Evolutionary conservation across 257 asterid species (phyloP), one percentile per base, ranked within the genome.

Genomic region (Solanum arcanum): DNA sequence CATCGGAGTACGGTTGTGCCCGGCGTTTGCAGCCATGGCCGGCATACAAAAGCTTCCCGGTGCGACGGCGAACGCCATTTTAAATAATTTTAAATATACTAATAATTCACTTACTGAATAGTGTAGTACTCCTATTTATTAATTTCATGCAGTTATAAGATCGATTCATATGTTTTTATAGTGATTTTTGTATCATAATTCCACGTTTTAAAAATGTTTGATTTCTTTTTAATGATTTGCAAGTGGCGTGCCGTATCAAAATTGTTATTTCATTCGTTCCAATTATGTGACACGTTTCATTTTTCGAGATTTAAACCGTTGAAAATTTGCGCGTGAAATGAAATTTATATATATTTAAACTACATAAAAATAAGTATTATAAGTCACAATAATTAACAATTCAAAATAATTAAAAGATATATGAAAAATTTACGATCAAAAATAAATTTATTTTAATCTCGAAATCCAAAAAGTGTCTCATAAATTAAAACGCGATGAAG

Each of bases 21-120:
- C 88, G 56, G 68, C 13, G 27, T 59, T 59, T 59, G 1, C 68
- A 3, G 94, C 94, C 83, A 93, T 52, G 31, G 98, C 91, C 88
- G 98, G 98, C 70, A 95, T 23, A 37, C 88, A 93, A 75, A 96
- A 95, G 87, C 83, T 91, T 91, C 94, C 95, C 80, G 94, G 91
- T 89, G 96, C 96, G 93, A 94, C 91, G 88, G 86, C 56, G 95
- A 95, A 96, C 84, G 94, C 93, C 99, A 94, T 96, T 66, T 25
- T 64, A n/a, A 64, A 60, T 21, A 60, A 60, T 21, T 60, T 64
- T 1, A 25, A 64, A 64, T n/a, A 56, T 56, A 20, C 25, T 64
- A n/a, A 11, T n/a, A 64, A n/a, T 1, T 64, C 72, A 64, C 33
- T n/a, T 59, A 59, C 6, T 59, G 9, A n/a, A 16, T 64, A 64